phyloP scores from a whole-genome alignment of 352 stramenopile species.

The Phytophthora citrophthora region DNA sequence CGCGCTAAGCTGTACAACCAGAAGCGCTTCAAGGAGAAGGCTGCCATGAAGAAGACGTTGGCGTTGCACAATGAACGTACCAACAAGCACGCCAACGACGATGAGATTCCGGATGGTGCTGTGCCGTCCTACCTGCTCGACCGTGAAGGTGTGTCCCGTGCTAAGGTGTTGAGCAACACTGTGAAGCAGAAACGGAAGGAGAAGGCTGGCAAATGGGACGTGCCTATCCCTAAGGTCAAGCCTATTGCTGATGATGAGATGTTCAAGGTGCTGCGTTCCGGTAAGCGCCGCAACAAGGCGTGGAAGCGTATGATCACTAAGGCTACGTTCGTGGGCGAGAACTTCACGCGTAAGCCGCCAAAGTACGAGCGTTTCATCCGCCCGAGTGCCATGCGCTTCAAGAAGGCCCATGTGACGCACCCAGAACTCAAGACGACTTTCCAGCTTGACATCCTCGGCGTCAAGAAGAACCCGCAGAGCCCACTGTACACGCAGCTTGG shows the following conservation, averaged over 20 bases:
- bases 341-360: conserved; percentile 99
- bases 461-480: conserved; percentile 99
- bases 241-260: conserved; percentile 99
- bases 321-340: conserved; percentile 99
- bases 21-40: conserved; percentile 99
- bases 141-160: conserved; percentile 97
- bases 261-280: conserved; percentile 99
- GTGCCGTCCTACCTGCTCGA: conserved; percentile 99
- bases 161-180: conserved; percentile 99
- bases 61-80: conserved; percentile 98
- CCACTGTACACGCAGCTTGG: conserved; percentile 98
- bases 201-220: conserved; percentile 99
- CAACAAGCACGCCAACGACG: conserved; percentile 99
- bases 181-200: conserved; percentile 99
- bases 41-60: conserved; percentile 99
- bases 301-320: conserved; percentile 93
- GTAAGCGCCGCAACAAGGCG: conserved; percentile 95
- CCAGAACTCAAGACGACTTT: conserved; percentile 99
- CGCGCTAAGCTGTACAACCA: conserved; percentile 99
- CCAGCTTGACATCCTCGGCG: conserved; percentile 99
- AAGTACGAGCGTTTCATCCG: conserved; percentile 99
- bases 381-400: conserved; percentile 98
- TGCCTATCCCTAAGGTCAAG: conserved; percentile 98
- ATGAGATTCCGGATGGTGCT: conserved; percentile 95
- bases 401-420: conserved; percentile 99